Percentiles rank a stretch among this genome's conserved stretches.
phyloP scores from a whole-genome alignment of 305 asterid genomes.

The Fraxinus latifolia region DNA sequence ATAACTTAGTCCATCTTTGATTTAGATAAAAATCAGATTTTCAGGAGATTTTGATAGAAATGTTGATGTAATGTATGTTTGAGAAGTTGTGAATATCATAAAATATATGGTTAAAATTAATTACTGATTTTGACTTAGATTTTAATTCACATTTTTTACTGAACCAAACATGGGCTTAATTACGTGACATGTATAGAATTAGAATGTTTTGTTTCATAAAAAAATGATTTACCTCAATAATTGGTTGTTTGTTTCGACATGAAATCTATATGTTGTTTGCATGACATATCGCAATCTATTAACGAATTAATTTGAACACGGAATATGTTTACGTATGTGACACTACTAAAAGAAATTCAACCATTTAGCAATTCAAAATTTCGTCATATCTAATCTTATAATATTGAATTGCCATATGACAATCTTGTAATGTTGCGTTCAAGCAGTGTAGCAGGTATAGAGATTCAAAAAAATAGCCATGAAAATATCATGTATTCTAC shows the following conservation, averaged over 20 bases:
- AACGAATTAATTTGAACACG: not conserved
- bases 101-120: too few species aligned
- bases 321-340: not conserved
- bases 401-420: not conserved
- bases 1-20: not conserved
- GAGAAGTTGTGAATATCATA: not conserved
- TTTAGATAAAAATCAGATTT: too few species aligned
- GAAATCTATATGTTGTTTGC: not conserved
- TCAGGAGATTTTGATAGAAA: too few species aligned
- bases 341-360: not conserved
- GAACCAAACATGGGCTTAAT: not conserved
- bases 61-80: too few species aligned
- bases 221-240: too few species aligned
- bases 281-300: not conserved
- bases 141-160: too few species aligned
- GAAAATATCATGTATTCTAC: not conserved
- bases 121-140: too few species aligned
- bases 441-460: not conserved
- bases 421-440: not conserved
- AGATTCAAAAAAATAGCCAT: not conserved
- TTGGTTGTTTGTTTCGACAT: not conserved
- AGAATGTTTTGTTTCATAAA: not conserved
- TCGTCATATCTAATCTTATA: not conserved
- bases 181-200: not conserved
- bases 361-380: not conserved